Conservation (phyloP, 2,329 filamentous ascomycete species). For the Phyllosticta citriasiana region DNA sequence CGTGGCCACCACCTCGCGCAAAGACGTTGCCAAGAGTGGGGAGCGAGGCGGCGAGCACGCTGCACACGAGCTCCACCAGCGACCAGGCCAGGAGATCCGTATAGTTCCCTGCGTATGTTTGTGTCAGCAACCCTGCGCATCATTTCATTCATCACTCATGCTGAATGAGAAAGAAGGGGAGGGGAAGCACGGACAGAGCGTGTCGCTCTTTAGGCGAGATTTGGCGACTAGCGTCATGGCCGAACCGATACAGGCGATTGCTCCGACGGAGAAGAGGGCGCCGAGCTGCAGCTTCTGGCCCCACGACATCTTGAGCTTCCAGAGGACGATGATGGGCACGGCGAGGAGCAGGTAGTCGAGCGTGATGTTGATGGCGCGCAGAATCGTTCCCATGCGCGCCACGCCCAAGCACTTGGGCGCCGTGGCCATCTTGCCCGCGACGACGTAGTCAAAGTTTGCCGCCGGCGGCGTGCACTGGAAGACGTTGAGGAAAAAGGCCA, state of each 20-base stretch:
- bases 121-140: not conserved
- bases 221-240: conserved; percentile 15
- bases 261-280: conserved; percentile 24
- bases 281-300: conserved; percentile 23
- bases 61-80: conserved; percentile 21
- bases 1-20: not conserved
- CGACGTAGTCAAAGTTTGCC: conserved; percentile 19
- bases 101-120: conserved; percentile 16
- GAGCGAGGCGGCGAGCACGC: conserved; percentile 24
- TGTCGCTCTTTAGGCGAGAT: conserved; percentile 1
- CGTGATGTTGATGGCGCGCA: conserved; percentile 25
- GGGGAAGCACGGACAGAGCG: conserved; percentile 16
- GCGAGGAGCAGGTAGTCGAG: conserved; percentile 26
- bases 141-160: conserved; percentile 10
- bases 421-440: conserved; percentile 15
- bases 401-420: conserved; percentile 16
- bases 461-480: conserved; percentile 21
- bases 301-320: conserved; percentile 23
- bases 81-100: conserved; percentile 15
- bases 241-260: conserved; percentile 22
- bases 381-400: conserved; percentile 14
- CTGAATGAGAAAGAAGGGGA: conserved; percentile 1
- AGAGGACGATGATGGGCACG: conserved; percentile 27
- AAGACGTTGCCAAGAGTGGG: conserved; percentile 18
- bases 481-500: conserved; percentile 22